These are phyloP conservation scores for Letharia lupina DNA, from an alignment of 495 filamentous ascomycete species.

Conservation along the genomic window DNA sequence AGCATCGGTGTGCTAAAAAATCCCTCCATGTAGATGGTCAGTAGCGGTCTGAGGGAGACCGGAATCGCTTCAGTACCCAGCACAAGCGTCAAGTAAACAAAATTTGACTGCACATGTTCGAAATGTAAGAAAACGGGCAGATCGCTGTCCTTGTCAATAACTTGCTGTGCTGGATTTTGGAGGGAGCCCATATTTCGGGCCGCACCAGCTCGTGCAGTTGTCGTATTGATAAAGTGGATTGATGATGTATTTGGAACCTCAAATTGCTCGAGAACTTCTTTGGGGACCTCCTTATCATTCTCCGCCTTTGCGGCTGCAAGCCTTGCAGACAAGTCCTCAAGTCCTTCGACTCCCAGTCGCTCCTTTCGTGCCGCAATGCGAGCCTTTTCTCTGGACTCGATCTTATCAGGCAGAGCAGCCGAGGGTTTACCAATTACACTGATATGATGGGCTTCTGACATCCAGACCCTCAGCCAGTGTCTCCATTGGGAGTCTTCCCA, in stretches of 20 bases:
- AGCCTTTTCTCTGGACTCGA: conserved; percentile 62
- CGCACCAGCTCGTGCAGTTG: conserved; percentile 74
- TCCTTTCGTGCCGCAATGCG: conserved; percentile 50
- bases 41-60: conserved; percentile 65
- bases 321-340: conserved; percentile 63
- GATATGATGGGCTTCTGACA: conserved; percentile 76
- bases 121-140: conserved; percentile 91
- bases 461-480: conserved; percentile 69
- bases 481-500: conserved; percentile 85
- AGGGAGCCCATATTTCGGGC: conserved; percentile 60
- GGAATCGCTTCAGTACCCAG: conserved; percentile 69
- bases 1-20: conserved; percentile 88
- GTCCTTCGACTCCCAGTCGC: conserved; percentile 52
- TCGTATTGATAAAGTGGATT: conserved; percentile 89
- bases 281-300: conserved; percentile 82
- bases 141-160: conserved; percentile 61
- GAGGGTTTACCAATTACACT: conserved; percentile 84
- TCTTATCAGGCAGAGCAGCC: conserved; percentile 54
- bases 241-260: conserved; percentile 74
- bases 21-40: conserved; percentile 76
- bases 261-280: conserved; percentile 67
- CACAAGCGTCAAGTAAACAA: conserved; percentile 72
- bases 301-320: conserved; percentile 77
- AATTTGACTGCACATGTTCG: conserved; percentile 83
- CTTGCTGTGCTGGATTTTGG: conserved; percentile 62